Evolutionary conservation across 2,329 filamentous ascomycete species (phyloP).

Genomic region (Epichloe sp.): DNA sequence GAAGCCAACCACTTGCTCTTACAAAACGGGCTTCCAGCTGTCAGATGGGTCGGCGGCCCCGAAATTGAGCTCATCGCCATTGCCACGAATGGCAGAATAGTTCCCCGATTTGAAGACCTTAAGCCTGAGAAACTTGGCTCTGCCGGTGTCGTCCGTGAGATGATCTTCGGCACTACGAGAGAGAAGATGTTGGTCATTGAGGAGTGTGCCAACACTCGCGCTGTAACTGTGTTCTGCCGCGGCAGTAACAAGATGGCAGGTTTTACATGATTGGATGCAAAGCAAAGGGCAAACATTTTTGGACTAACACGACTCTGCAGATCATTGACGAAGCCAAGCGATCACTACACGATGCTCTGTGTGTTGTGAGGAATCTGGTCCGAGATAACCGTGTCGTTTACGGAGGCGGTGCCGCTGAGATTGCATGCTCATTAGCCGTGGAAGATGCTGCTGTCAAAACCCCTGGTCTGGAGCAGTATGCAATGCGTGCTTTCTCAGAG

Average conservation of each 20-base stretch:
- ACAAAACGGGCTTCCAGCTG: conserved; percentile 89
- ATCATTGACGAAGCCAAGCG: conserved; percentile 99
- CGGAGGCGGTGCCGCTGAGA: conserved; percentile 90
- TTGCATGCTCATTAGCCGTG: conserved; percentile 90
- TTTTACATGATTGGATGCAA: conserved; percentile 4
- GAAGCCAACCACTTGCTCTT: conserved; percentile 95
- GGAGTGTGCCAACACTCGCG: conserved; percentile 94
- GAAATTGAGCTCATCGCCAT: conserved; percentile 98
- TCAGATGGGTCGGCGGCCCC: conserved; percentile 94
- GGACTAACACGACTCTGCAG: conserved; percentile 27
- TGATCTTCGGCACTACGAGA: conserved; percentile 92
- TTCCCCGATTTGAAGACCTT: conserved; percentile 92
- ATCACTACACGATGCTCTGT: conserved; percentile 92
- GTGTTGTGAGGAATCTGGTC: conserved; percentile 93
- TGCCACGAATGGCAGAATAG: conserved; percentile 94
- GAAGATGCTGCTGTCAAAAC: conserved; percentile 92
- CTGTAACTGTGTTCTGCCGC: conserved; percentile 90
- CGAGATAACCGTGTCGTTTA: conserved; percentile 95
- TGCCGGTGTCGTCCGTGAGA: conserved; percentile 82
- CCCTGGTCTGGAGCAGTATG: conserved; percentile 94
- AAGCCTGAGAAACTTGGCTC: conserved; percentile 80
- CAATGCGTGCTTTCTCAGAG: conserved; percentile 95
- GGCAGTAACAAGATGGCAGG: conserved; percentile 98
- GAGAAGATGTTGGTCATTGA: conserved; percentile 99
- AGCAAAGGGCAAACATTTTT: neutral